Evolutionary conservation across 2,329 filamentous ascomycete genomes (phyloP).

Genomic region (Penicillium verrucosum): DNA sequence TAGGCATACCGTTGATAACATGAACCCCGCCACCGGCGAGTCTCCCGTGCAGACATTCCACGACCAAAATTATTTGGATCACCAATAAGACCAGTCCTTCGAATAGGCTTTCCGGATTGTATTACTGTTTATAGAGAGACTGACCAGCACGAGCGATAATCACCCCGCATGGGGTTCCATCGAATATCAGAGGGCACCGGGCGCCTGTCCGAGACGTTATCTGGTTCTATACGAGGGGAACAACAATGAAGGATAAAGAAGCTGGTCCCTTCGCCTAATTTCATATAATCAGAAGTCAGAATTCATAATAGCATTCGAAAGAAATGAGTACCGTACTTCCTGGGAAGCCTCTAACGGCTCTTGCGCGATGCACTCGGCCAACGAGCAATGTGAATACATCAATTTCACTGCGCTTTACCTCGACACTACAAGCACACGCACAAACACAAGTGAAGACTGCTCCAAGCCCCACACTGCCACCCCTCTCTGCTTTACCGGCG

Average conservation of each 20-base stretch:
- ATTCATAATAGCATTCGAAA: neutral
- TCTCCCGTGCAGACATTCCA: slow-evolving; percentile 3
- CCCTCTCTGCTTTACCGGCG: slow-evolving; percentile 33
- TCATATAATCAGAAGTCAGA: neutral
- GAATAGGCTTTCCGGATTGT: neutral
- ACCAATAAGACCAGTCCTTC: neutral
- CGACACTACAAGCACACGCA: slow-evolving; percentile 16
- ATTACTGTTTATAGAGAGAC: neutral
- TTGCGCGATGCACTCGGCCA: neutral
- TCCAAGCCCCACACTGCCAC: slow-evolving; percentile 9
- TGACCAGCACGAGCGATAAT: neutral
- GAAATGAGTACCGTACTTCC: slow-evolving; percentile 2
- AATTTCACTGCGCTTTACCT: slow-evolving; percentile 12
- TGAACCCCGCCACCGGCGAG: slow-evolving; percentile 8
- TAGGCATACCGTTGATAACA: slow-evolving; percentile 3
- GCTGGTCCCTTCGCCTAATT: neutral
- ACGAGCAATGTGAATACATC: neutral
- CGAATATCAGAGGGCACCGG: slow-evolving; percentile 1
- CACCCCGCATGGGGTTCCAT: slow-evolving; percentile 1
- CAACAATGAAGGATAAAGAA: slow-evolving; percentile 1
- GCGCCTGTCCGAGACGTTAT: slow-evolving; percentile 4
- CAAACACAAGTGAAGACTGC: slow-evolving; percentile 7
- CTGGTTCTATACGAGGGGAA: neutral
- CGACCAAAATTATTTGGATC: neutral
- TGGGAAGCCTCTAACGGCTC: slow-evolving; percentile 1